Evolutionary conservation across 2,329 filamentous ascomycete species (phyloP).

Genomic region (Penicillium hordei): DNA sequence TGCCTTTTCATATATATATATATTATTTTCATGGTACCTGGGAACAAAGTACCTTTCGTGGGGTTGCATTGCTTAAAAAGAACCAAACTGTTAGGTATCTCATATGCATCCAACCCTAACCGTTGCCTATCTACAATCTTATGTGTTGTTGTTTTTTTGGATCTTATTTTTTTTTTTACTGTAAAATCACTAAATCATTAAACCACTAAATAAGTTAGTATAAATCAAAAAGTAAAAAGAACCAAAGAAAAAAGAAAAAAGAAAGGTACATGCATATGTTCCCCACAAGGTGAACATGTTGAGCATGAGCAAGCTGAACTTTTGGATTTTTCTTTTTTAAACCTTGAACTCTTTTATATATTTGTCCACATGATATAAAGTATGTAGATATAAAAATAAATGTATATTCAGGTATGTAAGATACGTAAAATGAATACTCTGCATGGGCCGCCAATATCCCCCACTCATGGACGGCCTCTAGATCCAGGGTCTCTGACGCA

Average conservation of each 20-base stretch:
- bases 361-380: not conserved
- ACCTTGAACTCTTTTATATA: not conserved
- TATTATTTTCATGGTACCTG: not conserved
- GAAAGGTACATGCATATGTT: conserved; percentile 1
- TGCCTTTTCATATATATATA: not conserved
- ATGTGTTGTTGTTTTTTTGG: not conserved
- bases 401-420: not conserved
- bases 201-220: not conserved
- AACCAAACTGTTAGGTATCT: not conserved
- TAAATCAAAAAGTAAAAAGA: not conserved
- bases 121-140: conserved; percentile 1
- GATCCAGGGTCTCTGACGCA: conserved; percentile 46
- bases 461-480: conserved; percentile 33
- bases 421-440: conserved; percentile 22
- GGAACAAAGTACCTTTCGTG: not conserved
- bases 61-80: conserved; percentile 4
- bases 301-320: not conserved
- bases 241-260: not conserved
- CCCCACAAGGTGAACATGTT: not conserved
- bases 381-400: not conserved
- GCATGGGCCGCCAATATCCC: conserved; percentile 39
- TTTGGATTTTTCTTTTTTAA: not conserved
- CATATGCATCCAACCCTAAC: conserved; percentile 1
- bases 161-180: not conserved
- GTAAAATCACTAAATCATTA: not conserved